phyloP scores from a whole-genome alignment of 192 early-diverging fungal genomes.

The Martensiomyces pterosporus region DNA sequence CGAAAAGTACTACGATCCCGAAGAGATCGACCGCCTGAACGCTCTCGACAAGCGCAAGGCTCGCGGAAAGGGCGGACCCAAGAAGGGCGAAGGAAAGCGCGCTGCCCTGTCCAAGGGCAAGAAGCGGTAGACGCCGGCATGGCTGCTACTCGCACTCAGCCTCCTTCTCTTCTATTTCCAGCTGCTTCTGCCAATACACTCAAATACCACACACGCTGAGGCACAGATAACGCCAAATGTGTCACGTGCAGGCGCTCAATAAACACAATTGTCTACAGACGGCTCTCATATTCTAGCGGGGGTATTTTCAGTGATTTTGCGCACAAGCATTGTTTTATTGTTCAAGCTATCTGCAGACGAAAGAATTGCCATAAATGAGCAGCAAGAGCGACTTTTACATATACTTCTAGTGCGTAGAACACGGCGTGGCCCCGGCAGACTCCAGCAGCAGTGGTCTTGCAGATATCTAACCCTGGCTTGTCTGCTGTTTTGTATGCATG shows the following conservation, averaged over 20 bases:
- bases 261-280: background rate
- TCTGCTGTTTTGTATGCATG: background rate
- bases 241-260: too few relatives aligned
- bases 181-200: background rate
- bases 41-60: slow-evolving; percentile 62
- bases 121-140: slow-evolving; percentile 32
- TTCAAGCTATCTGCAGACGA: too few relatives aligned
- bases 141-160: background rate
- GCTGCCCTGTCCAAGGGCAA: slow-evolving; percentile 38
- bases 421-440: background rate
- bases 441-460: background rate
- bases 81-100: slow-evolving; percentile 58
- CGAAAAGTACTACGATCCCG: slow-evolving; percentile 45
- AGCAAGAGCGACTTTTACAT: slow-evolving; percentile 24
- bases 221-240: too few relatives aligned
- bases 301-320: too few relatives aligned
- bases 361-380: background rate
- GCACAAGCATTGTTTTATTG: too few relatives aligned
- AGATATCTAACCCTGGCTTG: too few relatives aligned
- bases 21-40: slow-evolving; percentile 65
- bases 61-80: slow-evolving; percentile 74
- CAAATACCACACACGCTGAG: slow-evolving; percentile 10
- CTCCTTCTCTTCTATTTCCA: background rate
- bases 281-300: too few relatives aligned
- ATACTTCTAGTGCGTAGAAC: slow-evolving; percentile 25